Percentiles rank a stretch among this genome's conserved stretches.
phyloP scores from a whole-genome alignment of 2,329 filamentous ascomycete genomes.

The Ascochyta lentis region DNA sequence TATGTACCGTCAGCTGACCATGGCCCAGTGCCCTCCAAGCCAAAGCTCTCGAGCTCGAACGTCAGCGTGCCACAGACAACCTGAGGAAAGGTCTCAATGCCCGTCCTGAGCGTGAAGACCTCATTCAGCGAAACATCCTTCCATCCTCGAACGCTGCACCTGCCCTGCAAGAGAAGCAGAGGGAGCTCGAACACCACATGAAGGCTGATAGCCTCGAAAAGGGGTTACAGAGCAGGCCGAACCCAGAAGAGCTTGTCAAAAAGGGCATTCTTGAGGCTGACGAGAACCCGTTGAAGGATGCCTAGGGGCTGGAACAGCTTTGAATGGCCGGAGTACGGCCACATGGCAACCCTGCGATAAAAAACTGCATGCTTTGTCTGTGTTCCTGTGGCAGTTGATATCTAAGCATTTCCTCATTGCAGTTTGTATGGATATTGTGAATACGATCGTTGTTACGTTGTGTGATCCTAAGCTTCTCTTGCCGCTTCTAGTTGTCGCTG shows the following conservation, averaged over 20 bases:
- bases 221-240: constrained; percentile 79
- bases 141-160: constrained; percentile 80
- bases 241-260: constrained; percentile 76
- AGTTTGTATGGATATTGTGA: constrained; percentile 9
- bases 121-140: constrained; percentile 88
- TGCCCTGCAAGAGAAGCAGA: constrained; percentile 78
- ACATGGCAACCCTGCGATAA: neutral
- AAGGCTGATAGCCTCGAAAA: constrained; percentile 84
- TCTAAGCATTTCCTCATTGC: neutral
- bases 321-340: neutral
- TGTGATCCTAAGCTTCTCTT: neutral
- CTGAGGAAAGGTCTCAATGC: constrained; percentile 70
- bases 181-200: constrained; percentile 88
- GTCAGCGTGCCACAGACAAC: constrained; percentile 67
- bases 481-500: neutral
- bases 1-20: constrained; percentile 1
- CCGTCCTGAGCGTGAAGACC: constrained; percentile 72
- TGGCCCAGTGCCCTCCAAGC: constrained; percentile 65
- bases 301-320: constrained; percentile 7
- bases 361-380: neutral
- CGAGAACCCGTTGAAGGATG: constrained; percentile 43
- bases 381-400: neutral
- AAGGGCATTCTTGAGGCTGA: constrained; percentile 73
- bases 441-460: constrained; percentile 5
- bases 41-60: constrained; percentile 67